Evolutionary conservation across 352 stramenopile species (phyloP).

Genomic region (Bremia lactucae): DNA sequence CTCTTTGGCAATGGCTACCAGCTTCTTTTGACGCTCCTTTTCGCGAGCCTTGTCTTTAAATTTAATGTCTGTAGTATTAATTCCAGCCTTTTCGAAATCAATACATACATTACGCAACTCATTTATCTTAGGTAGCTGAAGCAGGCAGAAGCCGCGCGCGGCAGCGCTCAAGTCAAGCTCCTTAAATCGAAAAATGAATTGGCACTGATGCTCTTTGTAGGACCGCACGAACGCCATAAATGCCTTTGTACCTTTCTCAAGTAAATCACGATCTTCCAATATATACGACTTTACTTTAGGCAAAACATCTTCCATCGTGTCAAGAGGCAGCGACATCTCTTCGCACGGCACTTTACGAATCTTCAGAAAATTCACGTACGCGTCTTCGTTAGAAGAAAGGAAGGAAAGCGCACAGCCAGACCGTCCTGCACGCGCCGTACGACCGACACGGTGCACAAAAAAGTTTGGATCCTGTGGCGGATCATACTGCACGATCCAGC

Average conservation of each 20-base stretch:
- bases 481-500: slow-evolving; percentile 99
- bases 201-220: slow-evolving; percentile 98
- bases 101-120: slow-evolving; percentile 74
- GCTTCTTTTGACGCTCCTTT: slow-evolving; percentile 92
- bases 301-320: slow-evolving; percentile 74
- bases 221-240: slow-evolving; percentile 98
- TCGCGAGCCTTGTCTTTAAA: slow-evolving; percentile 95
- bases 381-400: slow-evolving; percentile 92
- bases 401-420: slow-evolving; percentile 91
- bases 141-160: slow-evolving; percentile 74
- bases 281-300: slow-evolving; percentile 84
- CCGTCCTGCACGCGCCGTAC: slow-evolving; percentile 92
- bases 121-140: slow-evolving; percentile 83
- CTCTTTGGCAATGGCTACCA: slow-evolving; percentile 64
- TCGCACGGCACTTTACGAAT: slow-evolving; percentile 89
- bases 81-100: slow-evolving; percentile 75
- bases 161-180: slow-evolving; percentile 92
- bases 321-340: slow-evolving; percentile 56
- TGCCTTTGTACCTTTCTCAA: slow-evolving; percentile 97
- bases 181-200: slow-evolving; percentile 98
- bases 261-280: slow-evolving; percentile 90
- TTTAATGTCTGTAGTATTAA: slow-evolving; percentile 88
- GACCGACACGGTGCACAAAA: slow-evolving; percentile 97
- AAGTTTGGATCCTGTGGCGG: slow-evolving; percentile 95
- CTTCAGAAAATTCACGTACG: slow-evolving; percentile 95